Evolutionary conservation across 495 filamentous ascomycete genomes (phyloP).

Genomic region (Aspergillus mulundensis): DNA sequence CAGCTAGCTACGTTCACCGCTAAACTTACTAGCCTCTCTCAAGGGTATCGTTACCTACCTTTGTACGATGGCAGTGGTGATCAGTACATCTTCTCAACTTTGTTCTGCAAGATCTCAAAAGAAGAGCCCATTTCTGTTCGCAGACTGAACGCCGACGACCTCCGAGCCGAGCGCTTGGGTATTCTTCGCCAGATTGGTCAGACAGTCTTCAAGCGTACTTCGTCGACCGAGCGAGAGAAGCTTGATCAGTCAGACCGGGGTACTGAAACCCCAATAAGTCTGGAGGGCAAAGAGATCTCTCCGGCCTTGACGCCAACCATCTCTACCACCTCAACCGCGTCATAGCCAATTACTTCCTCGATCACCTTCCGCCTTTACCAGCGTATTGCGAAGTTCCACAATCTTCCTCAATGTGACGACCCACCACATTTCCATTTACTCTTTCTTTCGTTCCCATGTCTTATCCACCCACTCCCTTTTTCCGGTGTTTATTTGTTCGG

Average conservation of each 20-base stretch:
- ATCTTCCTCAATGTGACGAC: not conserved
- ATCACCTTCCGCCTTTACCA: not conserved
- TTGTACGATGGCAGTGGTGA: constrained; percentile 85
- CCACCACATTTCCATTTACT: not conserved
- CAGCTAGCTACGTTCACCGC: constrained; percentile 84
- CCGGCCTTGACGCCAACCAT: constrained; percentile 38
- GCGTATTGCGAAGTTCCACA: not conserved
- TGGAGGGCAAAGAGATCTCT: constrained; percentile 35
- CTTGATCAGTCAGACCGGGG: constrained; percentile 27
- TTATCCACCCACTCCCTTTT: not conserved
- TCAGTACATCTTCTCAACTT: constrained; percentile 86
- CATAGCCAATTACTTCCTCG: constrained; percentile 14
- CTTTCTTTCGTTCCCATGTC: constrained; percentile 2
- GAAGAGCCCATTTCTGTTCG: constrained; percentile 50
- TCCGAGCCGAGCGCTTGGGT: constrained; percentile 46
- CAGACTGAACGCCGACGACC: constrained; percentile 43
- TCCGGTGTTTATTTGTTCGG: constrained; percentile 11
- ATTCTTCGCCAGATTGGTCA: constrained; percentile 48
- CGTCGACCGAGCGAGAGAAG: constrained; percentile 44
- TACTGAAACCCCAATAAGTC: constrained; percentile 27
- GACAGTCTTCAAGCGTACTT: constrained; percentile 48
- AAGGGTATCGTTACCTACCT: constrained; percentile 96
- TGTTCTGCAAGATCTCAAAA: constrained; percentile 83
- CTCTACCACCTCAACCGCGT: constrained; percentile 39
- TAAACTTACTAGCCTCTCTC: constrained; percentile 81